Percentiles rank a stretch among this genome's conserved stretches.
Evolutionary conservation across 2,329 filamentous ascomycete genomes (phyloP).

Genomic region (Botrytis tulipae): DNA sequence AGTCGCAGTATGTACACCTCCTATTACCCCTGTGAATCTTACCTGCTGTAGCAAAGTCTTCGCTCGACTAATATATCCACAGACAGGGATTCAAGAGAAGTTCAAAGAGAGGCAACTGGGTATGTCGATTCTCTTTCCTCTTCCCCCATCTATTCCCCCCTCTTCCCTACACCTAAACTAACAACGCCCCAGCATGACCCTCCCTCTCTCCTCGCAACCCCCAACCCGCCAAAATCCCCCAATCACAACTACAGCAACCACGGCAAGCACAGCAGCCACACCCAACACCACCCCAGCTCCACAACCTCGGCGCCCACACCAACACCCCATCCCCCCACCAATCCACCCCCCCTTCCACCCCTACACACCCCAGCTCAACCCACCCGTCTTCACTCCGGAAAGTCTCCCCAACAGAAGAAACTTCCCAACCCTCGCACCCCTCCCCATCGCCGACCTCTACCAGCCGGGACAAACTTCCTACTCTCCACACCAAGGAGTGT

Average conservation of each 20-base stretch:
- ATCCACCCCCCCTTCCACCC: neutral
- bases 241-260: neutral
- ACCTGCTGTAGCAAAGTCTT: neutral
- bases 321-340: neutral
- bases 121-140: neutral
- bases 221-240: too few relatives aligned
- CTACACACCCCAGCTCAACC: neutral
- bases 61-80: neutral
- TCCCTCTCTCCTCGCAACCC: too few relatives aligned
- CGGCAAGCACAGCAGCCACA: neutral
- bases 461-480: neutral
- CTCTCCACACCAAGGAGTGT: rapidly evolving
- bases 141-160: neutral
- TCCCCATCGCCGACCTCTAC: neutral
- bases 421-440: neutral
- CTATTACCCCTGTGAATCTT: too few relatives aligned
- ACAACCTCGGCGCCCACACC: neutral
- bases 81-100: neutral
- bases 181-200: neutral
- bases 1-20: neutral
- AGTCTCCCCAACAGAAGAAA: neutral
- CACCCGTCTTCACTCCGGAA: neutral
- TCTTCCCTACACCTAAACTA: neutral
- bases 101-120: neutral
- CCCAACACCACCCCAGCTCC: neutral